Percentiles rank a stretch among this genome's conserved stretches.
phyloP scores from a whole-genome alignment of 257 asterid species.

The Asclepias syriaca region DNA sequence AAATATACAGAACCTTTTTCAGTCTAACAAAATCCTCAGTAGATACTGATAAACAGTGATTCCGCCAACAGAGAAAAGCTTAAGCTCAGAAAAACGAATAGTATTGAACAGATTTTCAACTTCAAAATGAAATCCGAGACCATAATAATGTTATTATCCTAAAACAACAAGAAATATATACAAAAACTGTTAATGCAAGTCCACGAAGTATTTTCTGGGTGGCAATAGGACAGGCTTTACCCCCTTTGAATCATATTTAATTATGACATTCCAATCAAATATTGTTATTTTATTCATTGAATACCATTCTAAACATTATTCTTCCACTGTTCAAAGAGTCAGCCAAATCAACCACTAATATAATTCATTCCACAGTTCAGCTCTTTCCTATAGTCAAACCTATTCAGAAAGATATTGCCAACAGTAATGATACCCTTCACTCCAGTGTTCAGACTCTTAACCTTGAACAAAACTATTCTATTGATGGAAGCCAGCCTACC shows the following conservation, averaged over 20 bases:
- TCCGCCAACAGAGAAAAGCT: neutral
- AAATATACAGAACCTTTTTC: neutral
- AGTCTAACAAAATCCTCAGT: neutral
- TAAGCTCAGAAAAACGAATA: neutral
- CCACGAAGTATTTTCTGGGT: too few species aligned
- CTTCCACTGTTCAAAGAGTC: too few species aligned
- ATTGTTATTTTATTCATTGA: too few species aligned
- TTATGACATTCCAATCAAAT: too few species aligned
- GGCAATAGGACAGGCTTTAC: too few species aligned
- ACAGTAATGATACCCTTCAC: neutral
- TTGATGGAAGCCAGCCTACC: neutral
- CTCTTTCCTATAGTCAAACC: neutral
- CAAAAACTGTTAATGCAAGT: too few species aligned
- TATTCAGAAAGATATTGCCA: neutral
- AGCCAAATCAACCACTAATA: neutral
- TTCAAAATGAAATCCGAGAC: too few species aligned
- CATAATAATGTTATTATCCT: too few species aligned
- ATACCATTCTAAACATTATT: too few species aligned
- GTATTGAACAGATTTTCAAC: too few species aligned
- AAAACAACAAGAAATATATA: too few species aligned
- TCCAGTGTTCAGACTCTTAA: neutral
- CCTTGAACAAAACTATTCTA: neutral
- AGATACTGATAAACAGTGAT: neutral
- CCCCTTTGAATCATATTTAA: too few species aligned
- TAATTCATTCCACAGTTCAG: neutral